Conservation (phyloP, 306 rosid species). For the Dryas octopetala region DNA sequence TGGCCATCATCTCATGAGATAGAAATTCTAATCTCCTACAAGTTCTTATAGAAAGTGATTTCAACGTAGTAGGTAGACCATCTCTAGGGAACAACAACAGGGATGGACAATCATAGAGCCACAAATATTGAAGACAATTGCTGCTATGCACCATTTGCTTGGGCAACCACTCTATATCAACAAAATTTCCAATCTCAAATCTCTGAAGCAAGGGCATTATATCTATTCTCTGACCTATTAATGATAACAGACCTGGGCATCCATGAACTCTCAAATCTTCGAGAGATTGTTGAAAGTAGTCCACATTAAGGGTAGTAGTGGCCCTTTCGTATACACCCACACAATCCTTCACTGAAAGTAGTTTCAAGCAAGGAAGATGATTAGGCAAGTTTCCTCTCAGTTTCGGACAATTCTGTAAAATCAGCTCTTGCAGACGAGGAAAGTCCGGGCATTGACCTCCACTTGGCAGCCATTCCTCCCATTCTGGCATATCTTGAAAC, state of each 20-base stretch:
- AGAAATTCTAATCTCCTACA: neutral
- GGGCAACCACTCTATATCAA: neutral
- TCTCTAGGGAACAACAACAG: neutral
- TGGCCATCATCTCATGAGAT: neutral
- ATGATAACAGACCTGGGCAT: neutral
- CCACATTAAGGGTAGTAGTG: neutral
- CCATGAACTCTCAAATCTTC: accelerated
- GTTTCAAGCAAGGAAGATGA: neutral
- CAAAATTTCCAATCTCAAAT: accelerated
- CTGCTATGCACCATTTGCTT: neutral
- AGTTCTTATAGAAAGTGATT: accelerated
- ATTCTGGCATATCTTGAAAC: neutral
- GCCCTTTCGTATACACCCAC: neutral
- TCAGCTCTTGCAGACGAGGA: neutral
- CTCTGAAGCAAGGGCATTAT: neutral
- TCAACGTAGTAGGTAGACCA: neutral
- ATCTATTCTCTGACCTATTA: neutral
- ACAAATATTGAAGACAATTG: accelerated
- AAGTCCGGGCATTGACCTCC: neutral
- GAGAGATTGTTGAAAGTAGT: neutral
- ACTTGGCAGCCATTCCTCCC: constrained; percentile 3
- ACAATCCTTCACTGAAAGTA: accelerated
- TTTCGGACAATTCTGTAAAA: neutral
- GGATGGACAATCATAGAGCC: accelerated
- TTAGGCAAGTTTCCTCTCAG: neutral